A percentile compares a stretch with the other conserved stretches of the same genome.
phyloP scores from a whole-genome alignment of 345 rosid species.

The Pseudoturritis turrita region DNA sequence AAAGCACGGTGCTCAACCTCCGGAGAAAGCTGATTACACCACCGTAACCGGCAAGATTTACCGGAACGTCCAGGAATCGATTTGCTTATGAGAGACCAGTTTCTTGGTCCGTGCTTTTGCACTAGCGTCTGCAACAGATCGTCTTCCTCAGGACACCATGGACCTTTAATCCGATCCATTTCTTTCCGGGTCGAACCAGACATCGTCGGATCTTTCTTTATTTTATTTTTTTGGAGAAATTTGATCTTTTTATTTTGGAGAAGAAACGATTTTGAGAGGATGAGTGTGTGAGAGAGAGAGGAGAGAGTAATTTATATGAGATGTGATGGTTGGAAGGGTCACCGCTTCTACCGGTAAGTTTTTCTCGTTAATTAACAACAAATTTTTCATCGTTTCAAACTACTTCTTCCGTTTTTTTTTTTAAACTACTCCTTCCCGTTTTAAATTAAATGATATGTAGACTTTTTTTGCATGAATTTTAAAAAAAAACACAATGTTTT shows the following conservation, averaged over 20 bases:
- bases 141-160: constrained; percentile 96
- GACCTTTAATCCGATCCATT: constrained; percentile 91
- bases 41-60: constrained; percentile 83
- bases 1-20: constrained; percentile 86
- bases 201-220: not conserved
- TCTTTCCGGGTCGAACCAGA: constrained; percentile 28
- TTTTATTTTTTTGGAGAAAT: not conserved
- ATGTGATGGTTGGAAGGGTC: constrained; percentile 2
- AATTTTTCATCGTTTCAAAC: not conserved
- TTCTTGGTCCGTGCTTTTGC: constrained; percentile 71
- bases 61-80: constrained; percentile 93
- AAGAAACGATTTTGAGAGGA: constrained; percentile 19
- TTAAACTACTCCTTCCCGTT: no score
- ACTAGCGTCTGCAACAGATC: constrained; percentile 63
- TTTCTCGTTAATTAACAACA: constrained; percentile 19
- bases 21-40: constrained; percentile 97
- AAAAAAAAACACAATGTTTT: no score
- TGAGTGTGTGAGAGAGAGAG: not conserved
- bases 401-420: no score
- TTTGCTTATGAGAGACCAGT: constrained; percentile 93
- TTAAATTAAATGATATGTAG: no score
- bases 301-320: constrained; percentile 24
- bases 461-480: no score
- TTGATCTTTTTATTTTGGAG: not conserved
- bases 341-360: constrained; percentile 30